Base-by-base conservation (phyloP, 768 basidiomycete species). In the Hericium alpestre region DNA sequence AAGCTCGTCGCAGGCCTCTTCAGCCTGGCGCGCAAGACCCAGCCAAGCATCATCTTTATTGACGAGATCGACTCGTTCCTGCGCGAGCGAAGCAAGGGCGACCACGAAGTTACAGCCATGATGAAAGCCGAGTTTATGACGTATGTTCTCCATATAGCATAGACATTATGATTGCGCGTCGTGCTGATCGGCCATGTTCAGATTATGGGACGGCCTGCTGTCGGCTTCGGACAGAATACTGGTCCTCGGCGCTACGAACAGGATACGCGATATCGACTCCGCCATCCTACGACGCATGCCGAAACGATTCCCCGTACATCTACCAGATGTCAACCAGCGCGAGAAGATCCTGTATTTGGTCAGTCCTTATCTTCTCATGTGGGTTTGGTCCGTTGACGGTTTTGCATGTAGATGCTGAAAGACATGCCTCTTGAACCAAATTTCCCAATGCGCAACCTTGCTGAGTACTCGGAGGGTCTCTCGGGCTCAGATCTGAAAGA, bases 81-180 rank as follows among this genome's bases (percentile, higher is more conserved):
- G 68, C 77, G 94, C 55, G 90, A 95, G 68, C 77, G 96, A 59
- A 83, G 84, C 25, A 80, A 82, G 56, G 85, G 86, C 10, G 95
- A 98, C 65, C 96, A 99, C 67, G 96, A 99, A 65, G 95, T 93
- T 53, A 98, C 93, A 38, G 93, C 87, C 4, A 97, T 97, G 93
- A 94, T 97, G 82, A 96, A 97, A 70, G 93, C 93, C 0, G 90
- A 93, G 66, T 91, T 91, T 64, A 91, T 92, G 89, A 91, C 87
- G 87, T 90, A 67, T 58, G 86, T 74, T 10, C 23, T 27, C 27
- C n/a, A 1, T 11, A 50, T 32, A 6, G 32, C 32, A 1, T 32
- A 32, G 32, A 10, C 32, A 32, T 32, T 32, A 10, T 2, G 32
- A 32, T 32, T 46, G 4, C 56, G 6, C 16, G 22, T 39, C 37